Percentiles rank a stretch among this genome's conserved stretches.
These are phyloP conservation scores for Trichocladium antarcticum DNA, from an alignment of 495 filamentous ascomycete genomes.

Conservation along the genomic window DNA sequence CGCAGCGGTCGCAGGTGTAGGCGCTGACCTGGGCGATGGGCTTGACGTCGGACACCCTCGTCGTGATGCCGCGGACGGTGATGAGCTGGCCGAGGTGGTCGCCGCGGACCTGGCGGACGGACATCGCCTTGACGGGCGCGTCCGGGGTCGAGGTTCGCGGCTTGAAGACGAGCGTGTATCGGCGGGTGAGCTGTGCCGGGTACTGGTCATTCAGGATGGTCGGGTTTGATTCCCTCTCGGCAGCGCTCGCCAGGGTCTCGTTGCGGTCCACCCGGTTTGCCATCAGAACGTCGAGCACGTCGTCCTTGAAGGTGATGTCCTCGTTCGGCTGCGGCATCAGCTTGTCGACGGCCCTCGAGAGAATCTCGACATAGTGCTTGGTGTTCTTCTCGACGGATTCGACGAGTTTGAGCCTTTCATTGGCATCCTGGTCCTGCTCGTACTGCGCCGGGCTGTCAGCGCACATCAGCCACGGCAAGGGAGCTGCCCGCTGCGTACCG, in stretches of 20 bases:
- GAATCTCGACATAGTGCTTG: conserved; percentile 86
- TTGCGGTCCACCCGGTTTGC: conserved; percentile 82
- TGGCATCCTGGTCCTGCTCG: conserved; percentile 59
- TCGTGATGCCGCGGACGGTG: conserved; percentile 88
- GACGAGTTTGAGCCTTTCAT: conserved; percentile 65
- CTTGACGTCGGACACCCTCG: conserved; percentile 94
- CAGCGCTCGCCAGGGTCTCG: conserved; percentile 53
- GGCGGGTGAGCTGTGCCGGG: conserved; percentile 79
- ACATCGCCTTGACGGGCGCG: conserved; percentile 71
- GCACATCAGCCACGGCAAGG: background rate
- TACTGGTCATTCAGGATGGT: conserved; percentile 54
- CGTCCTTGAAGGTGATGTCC: conserved; percentile 86
- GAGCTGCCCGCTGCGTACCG: conserved; percentile 38
- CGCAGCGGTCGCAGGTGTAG: conserved; percentile 93
- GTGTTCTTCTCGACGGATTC: conserved; percentile 80
- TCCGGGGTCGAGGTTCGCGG: conserved; percentile 62
- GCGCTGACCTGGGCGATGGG: conserved; percentile 94
- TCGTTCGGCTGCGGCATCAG: conserved; percentile 68
- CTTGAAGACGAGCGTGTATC: conserved; percentile 94
- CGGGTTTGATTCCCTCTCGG: conserved; percentile 56
- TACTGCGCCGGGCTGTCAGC: conserved; percentile 41
- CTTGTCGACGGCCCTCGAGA: conserved; percentile 79
- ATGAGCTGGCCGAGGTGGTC: conserved; percentile 90
- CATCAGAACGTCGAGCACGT: conserved; percentile 94
- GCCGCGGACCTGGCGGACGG: conserved; percentile 82